A percentile compares a stretch with the other conserved stretches of the same genome.
These are phyloP conservation scores for Calonectria pseudoreteaudii DNA, from an alignment of 2,329 filamentous ascomycete genomes.

Conservation along the genomic window DNA sequence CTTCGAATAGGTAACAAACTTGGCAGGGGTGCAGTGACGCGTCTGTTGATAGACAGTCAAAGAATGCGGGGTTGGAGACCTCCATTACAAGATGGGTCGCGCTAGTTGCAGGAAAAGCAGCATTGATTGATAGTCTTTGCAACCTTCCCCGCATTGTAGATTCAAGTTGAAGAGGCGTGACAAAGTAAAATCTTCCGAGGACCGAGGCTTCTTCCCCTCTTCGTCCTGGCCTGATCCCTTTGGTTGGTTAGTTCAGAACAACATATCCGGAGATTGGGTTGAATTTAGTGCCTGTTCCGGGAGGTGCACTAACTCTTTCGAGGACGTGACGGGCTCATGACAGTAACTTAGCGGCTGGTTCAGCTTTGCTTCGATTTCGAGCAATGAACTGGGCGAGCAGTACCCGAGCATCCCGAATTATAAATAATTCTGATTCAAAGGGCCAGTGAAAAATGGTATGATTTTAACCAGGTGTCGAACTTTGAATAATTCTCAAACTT, in stretches of 20 bases:
- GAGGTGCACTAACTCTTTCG: neutral
- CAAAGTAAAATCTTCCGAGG: neutral
- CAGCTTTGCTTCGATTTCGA: neutral
- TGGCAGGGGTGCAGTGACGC: neutral
- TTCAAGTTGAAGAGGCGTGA: neutral
- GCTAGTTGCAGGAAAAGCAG: neutral
- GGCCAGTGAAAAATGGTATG: neutral
- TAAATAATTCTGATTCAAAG: neutral
- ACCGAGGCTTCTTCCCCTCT: constrained; percentile 9
- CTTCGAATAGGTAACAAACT: neutral
- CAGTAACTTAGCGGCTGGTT: too few relatives aligned
- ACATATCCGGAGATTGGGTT: neutral
- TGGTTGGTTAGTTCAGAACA: neutral
- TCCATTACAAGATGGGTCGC: neutral
- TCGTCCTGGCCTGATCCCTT: neutral
- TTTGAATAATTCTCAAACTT: neutral
- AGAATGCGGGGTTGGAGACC: constrained; percentile 3
- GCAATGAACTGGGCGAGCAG: neutral
- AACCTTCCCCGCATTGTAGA: neutral
- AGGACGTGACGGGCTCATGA: neutral
- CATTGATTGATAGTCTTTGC: neutral
- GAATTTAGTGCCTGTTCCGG: neutral
- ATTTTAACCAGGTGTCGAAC: neutral
- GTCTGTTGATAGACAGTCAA: neutral
- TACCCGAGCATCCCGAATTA: neutral